Evolutionary conservation across 1,284 basidiomycete genomes (phyloP).

Genomic region (Irpex sp.): DNA sequence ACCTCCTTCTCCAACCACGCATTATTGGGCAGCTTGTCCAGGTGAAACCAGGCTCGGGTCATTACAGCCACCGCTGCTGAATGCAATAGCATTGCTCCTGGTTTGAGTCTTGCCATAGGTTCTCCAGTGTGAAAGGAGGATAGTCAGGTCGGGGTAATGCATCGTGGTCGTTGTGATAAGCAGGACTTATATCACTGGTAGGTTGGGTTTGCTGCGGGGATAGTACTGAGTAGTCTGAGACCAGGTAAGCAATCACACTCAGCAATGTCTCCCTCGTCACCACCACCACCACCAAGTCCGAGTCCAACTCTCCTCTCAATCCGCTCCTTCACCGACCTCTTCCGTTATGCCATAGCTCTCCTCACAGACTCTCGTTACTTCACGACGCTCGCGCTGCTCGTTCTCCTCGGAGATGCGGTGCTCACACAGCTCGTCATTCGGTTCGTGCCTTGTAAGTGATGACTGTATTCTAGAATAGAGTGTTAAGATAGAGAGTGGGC

Average conservation of each 20-base stretch:
- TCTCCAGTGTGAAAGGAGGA: not conserved
- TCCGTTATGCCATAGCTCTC: slow-evolving; percentile 25
- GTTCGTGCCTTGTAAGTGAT: slow-evolving; percentile 73
- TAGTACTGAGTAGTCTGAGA: no score
- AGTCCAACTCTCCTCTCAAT: slow-evolving; percentile 2
- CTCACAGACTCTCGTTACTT: slow-evolving; percentile 64
- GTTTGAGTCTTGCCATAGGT: slow-evolving; percentile 9
- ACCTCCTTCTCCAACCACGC: slow-evolving; percentile 41
- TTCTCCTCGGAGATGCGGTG: slow-evolving; percentile 68
- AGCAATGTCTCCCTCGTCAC: slow-evolving; percentile 7
- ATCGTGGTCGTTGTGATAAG: no score
- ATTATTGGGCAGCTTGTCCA: slow-evolving; percentile 34
- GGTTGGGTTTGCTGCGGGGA: no score
- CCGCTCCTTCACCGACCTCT: slow-evolving; percentile 7
- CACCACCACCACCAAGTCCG: slow-evolving; percentile 1
- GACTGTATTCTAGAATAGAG: not conserved
- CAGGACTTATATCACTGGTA: no score
- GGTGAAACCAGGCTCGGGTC: slow-evolving; percentile 42
- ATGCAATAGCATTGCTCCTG: slow-evolving; percentile 33
- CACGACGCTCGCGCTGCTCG: slow-evolving; percentile 56
- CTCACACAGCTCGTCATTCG: slow-evolving; percentile 77
- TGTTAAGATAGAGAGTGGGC: no score
- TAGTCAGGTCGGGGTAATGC: not conserved
- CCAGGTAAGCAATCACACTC: no score
- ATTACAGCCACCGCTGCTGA: slow-evolving; percentile 38